Evolutionary conservation across 108 stramenopile genomes (phyloP).

Genomic region (Skeletonema menzelii): DNA sequence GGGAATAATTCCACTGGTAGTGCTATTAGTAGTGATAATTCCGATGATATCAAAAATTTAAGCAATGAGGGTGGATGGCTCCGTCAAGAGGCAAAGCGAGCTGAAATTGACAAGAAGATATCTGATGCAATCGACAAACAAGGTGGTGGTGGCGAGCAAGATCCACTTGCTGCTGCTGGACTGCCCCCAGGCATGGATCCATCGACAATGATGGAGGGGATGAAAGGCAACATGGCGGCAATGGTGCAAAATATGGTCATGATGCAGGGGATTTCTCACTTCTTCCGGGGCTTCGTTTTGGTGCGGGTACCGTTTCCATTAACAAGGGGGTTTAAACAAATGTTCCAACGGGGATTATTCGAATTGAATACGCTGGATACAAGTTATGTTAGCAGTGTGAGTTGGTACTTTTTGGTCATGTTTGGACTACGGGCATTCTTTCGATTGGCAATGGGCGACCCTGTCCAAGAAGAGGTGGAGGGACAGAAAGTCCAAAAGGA

Average conservation of each 20-base stretch:
- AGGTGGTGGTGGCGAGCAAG: constrained; percentile 3
- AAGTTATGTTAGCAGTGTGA: constrained; percentile 89
- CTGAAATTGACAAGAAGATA: constrained; percentile 34
- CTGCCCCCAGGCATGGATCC: constrained; percentile 62
- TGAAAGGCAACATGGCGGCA: constrained; percentile 94
- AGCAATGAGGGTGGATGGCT: constrained; percentile 21
- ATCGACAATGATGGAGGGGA: constrained; percentile 70
- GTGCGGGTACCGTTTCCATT: constrained; percentile 95
- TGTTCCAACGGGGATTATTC: constrained; percentile 97
- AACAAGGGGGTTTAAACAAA: constrained; percentile 94
- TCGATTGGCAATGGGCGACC: constrained; percentile 88
- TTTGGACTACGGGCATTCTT: constrained; percentile 95
- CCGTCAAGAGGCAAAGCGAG: constrained; percentile 28
- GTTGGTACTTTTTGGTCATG: constrained; percentile 98
- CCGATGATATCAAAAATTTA: neutral
- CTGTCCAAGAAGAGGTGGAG: constrained; percentile 61
- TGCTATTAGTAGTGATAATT: neutral
- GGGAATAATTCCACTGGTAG: neutral
- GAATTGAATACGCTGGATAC: constrained; percentile 90
- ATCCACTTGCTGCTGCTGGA: constrained; percentile 10
- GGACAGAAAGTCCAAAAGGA: constrained; percentile 54
- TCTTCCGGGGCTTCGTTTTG: constrained; percentile 93
- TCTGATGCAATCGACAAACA: constrained; percentile 13
- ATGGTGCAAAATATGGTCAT: constrained; percentile 99
- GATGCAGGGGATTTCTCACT: constrained; percentile 97